A percentile compares a stretch with the other conserved stretches of the same genome.
Evolutionary conservation across 228 moss, liverwort and hornwort genomes (phyloP).

Genomic region (Sphagnum magellanicum): DNA sequence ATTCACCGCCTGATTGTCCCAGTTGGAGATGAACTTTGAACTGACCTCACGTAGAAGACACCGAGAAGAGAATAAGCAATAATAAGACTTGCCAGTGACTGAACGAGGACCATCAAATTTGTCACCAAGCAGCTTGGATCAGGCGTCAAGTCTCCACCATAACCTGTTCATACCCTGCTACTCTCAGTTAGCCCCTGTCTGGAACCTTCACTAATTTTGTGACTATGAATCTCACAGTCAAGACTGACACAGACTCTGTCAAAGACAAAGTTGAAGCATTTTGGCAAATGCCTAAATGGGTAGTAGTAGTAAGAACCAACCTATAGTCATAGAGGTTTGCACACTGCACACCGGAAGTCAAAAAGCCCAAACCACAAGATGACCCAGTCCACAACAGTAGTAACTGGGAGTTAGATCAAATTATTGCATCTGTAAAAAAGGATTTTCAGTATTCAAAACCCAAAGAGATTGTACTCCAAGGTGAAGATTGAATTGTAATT

Average conservation of each 20-base stretch:
- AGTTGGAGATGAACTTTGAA: not conserved
- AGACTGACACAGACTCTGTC: not conserved
- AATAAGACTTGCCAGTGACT: constrained; percentile 77
- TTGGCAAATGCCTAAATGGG: too few relatives aligned
- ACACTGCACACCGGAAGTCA: constrained; percentile 26
- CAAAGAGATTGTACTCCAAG: not conserved
- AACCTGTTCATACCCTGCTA: constrained; percentile 24
- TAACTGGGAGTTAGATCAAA: too few relatives aligned
- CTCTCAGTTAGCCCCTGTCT: not conserved
- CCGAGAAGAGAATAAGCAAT: constrained; percentile 87
- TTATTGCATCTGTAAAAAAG: too few relatives aligned
- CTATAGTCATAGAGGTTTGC: constrained; percentile 93
- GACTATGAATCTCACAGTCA: not conserved
- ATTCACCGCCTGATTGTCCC: not conserved
- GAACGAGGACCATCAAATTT: constrained; percentile 71
- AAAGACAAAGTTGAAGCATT: too few relatives aligned
- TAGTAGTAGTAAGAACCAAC: constrained; percentile 7
- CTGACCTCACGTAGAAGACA: constrained; percentile 71
- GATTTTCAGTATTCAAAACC: not conserved
- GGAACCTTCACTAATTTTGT: not conserved
- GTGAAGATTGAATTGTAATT: too few relatives aligned
- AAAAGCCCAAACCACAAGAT: too few relatives aligned
- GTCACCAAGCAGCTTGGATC: constrained; percentile 79
- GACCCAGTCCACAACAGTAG: too few relatives aligned
- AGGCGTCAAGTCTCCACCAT: constrained; percentile 89